A percentile compares a stretch with the other conserved stretches of the same genome.
phyloP scores from a whole-genome alignment of 177 flowering plant species.

The Telopea speciosissima region DNA sequence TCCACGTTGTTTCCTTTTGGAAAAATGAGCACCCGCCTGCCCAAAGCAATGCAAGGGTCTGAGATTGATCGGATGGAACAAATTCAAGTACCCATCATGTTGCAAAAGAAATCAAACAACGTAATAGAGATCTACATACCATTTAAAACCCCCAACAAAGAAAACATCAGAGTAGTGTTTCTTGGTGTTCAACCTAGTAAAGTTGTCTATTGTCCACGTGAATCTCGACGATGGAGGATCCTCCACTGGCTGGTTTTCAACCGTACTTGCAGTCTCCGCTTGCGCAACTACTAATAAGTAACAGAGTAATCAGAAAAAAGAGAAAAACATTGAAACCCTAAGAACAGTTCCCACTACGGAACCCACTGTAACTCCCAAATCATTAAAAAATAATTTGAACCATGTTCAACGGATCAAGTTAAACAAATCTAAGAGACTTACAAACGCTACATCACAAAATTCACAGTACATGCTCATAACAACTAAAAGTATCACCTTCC shows the following conservation, averaged over 20 bases:
- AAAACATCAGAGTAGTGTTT: constrained; percentile 72
- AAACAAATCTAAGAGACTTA: not conserved
- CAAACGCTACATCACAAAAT: not conserved
- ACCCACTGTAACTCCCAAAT: not conserved
- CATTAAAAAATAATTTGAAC: not conserved
- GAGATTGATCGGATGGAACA: not conserved
- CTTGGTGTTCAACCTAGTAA: constrained; percentile 61
- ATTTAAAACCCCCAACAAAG: constrained; percentile 60
- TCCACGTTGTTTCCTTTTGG: constrained; percentile 91
- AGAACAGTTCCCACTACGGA: not conserved
- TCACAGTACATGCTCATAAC: not conserved
- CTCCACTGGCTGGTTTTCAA: constrained; percentile 59
- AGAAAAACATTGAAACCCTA: constrained; percentile 3
- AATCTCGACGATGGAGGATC: constrained; percentile 62
- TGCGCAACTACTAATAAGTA: constrained; percentile 23
- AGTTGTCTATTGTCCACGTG: constrained; percentile 75
- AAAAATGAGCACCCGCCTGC: constrained; percentile 78
- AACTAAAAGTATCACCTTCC: constrained; percentile 24
- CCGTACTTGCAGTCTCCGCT: constrained; percentile 34
- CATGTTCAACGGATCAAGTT: not conserved
- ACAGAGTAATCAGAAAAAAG: not conserved
- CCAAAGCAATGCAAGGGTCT: constrained; percentile 4
- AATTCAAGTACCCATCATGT: not conserved
- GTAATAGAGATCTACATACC: constrained; percentile 32
- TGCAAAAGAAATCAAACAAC: not conserved